Evolutionary conservation across 768 basidiomycete species (phyloP), one percentile per base, ranked within the genome.

Genomic region (Leccinum broughii): DNA sequence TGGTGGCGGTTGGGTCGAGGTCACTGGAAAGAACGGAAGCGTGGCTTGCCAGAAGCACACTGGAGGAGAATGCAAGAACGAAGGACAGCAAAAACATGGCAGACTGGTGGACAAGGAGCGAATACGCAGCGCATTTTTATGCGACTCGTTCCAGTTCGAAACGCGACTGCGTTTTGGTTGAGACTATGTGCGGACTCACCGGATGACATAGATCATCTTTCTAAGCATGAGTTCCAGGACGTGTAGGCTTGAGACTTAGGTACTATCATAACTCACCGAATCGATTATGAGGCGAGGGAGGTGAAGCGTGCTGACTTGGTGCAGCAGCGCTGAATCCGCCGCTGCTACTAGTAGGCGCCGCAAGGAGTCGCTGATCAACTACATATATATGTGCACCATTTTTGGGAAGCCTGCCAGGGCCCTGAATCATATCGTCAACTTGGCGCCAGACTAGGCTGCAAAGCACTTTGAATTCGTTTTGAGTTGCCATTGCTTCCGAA

Each of bases 41-140:
- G 62, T 61, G 58, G 71, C 72, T 74, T 71, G 65, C 71, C 73
- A 72, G 71, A 74, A 72, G 72, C 71, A 64, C 61, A 58, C 65
- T 53, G 24, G 59, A 65, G 28, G 67, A 17, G 17, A 22, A 35
- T 35, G 34, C 51, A 17, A 72, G 6, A 22, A 64, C 49, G 20
- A 52, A 26, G 28, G 48, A 17, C 1, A 30, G 30, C 30, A 54
- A 60, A 58, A 59, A 54, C 71, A 72, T 73, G 55, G 30, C 22
- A 1, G 41, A 34, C 54, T 24, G 35, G 55, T 48, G 6, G 24
- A 50, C 17, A n/a, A 17, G 39, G 20, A 3, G n/a, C 14, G 51
- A 20, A 53, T 34, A 20, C 5, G 10, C 2, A n/a, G 30, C 14
- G n/a, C 30, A 51, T 28, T 53, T 53, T 54, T 66, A 63, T 66